phyloP scores from a whole-genome alignment of 2,329 filamentous ascomycete genomes.

The Parasarocladium wereldwijsianum region DNA sequence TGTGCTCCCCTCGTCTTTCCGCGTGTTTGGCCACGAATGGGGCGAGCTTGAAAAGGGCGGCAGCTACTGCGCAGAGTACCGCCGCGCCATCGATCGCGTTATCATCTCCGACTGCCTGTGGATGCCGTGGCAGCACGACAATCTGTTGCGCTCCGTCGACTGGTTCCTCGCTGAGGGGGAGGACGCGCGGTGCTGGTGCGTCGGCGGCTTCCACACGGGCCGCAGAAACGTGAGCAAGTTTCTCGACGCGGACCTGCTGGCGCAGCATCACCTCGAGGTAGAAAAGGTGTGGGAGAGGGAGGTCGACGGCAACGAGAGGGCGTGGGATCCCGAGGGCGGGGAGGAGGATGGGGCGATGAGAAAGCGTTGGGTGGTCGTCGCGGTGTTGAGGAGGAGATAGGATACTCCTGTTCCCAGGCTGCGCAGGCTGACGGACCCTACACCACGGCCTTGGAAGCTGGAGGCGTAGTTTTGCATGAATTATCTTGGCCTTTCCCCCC shows the following conservation, averaged over 20 bases:
- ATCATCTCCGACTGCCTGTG: slow-evolving; percentile 62
- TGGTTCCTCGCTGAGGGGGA: slow-evolving; percentile 38
- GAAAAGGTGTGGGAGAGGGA: slow-evolving; percentile 57
- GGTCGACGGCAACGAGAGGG: slow-evolving; percentile 45
- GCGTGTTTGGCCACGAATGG: slow-evolving; percentile 50
- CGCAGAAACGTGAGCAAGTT: slow-evolving; percentile 50
- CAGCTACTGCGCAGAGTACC: no score
- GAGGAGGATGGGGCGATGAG: slow-evolving; percentile 48
- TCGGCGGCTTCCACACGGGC: slow-evolving; percentile 61
- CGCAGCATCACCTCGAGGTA: slow-evolving; percentile 36
- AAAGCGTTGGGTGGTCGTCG: slow-evolving; percentile 59
- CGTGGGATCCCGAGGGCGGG: slow-evolving; percentile 46
- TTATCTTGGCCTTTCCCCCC: no score
- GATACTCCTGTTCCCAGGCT: no score
- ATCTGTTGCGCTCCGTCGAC: slow-evolving; percentile 44
- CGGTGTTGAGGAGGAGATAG: slow-evolving; percentile 27
- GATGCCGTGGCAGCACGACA: slow-evolving; percentile 61
- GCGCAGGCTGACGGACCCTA: no score
- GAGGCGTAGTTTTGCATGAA: no score
- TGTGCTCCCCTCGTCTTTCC: slow-evolving; percentile 12
- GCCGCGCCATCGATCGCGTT: slow-evolving; percentile 40
- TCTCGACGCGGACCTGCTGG: slow-evolving; percentile 35
- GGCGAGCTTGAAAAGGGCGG: no score
- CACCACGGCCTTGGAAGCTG: no score
- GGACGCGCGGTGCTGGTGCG: slow-evolving; percentile 42